Evolutionary conservation across 108 stramenopile genomes (phyloP).

Genomic region (Skeletonema marinoi): DNA sequence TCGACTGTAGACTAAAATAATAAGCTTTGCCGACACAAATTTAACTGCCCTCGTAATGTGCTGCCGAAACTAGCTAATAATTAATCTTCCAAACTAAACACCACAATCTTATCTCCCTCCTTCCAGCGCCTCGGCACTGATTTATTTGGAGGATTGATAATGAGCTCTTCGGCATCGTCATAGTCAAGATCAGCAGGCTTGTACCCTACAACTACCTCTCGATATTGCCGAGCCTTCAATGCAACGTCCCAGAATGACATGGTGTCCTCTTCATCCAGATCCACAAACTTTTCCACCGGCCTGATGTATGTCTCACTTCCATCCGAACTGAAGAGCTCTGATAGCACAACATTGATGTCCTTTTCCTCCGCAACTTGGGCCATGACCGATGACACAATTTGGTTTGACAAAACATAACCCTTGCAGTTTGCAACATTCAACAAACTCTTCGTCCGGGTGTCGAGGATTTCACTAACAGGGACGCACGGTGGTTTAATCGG

Average conservation of each 20-base stretch:
- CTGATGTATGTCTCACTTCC: constrained; percentile 49
- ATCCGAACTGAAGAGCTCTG: constrained; percentile 40
- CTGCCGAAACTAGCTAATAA: too few relatives aligned
- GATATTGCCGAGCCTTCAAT: constrained; percentile 20
- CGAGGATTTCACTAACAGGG: constrained; percentile 52
- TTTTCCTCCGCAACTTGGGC: constrained; percentile 54
- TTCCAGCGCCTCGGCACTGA: constrained; percentile 16
- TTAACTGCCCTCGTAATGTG: too few relatives aligned
- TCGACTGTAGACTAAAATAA: too few relatives aligned
- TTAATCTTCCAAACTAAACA: too few relatives aligned
- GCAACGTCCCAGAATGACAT: constrained; percentile 50
- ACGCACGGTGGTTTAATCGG: neutral
- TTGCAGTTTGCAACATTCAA: constrained; percentile 39
- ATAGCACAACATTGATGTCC: constrained; percentile 45
- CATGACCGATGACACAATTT: constrained; percentile 38
- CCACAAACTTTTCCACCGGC: constrained; percentile 14
- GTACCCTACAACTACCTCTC: constrained; percentile 48
- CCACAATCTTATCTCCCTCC: constrained; percentile 31
- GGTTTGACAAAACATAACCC: constrained; percentile 55
- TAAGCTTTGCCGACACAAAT: too few relatives aligned
- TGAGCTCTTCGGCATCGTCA: constrained; percentile 22
- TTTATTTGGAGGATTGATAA: constrained; percentile 50
- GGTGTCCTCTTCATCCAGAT: constrained; percentile 9
- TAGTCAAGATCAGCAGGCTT: constrained; percentile 27
- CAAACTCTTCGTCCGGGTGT: constrained; percentile 46